phyloP scores from a whole-genome alignment of 495 filamentous ascomycete species.

The Darksidea phi region DNA sequence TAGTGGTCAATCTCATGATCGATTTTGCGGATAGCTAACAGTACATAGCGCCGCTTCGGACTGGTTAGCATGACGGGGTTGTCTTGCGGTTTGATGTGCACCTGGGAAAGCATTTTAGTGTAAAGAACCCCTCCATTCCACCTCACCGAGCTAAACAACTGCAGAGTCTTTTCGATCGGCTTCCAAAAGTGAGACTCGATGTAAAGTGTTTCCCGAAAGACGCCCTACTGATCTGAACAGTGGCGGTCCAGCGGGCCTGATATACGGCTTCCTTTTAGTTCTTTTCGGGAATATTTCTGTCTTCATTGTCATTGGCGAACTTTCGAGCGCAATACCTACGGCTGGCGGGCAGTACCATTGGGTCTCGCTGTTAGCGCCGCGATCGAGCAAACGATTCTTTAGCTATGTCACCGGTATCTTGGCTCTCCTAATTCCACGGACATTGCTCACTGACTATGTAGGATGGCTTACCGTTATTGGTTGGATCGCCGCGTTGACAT shows the following conservation, averaged over 20 bases:
- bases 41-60: constrained; percentile 20
- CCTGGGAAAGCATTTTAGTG: constrained; percentile 29
- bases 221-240: constrained; percentile 5
- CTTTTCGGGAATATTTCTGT: constrained; percentile 26
- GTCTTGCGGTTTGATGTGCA: constrained; percentile 30
- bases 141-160: background rate
- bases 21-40: background rate
- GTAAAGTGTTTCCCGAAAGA: background rate
- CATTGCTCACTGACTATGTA: constrained; percentile 30
- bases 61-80: constrained; percentile 30
- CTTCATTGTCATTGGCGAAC: constrained; percentile 24
- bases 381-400: constrained; percentile 23
- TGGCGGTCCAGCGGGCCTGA: constrained; percentile 27
- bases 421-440: background rate
- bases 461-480: constrained; percentile 60
- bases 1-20: background rate
- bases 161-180: constrained; percentile 18
- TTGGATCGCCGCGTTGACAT: constrained; percentile 59
- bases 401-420: constrained; percentile 28
- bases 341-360: constrained; percentile 43
- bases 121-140: background rate
- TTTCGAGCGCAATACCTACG: constrained; percentile 18
- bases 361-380: constrained; percentile 30
- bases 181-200: constrained; percentile 18
- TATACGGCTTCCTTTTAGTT: constrained; percentile 28